A percentile compares a stretch with the other conserved stretches of the same genome.
These are phyloP conservation scores for Boletus vinaceobasis DNA, from an alignment of 768 basidiomycete species.

Conservation along the genomic window DNA sequence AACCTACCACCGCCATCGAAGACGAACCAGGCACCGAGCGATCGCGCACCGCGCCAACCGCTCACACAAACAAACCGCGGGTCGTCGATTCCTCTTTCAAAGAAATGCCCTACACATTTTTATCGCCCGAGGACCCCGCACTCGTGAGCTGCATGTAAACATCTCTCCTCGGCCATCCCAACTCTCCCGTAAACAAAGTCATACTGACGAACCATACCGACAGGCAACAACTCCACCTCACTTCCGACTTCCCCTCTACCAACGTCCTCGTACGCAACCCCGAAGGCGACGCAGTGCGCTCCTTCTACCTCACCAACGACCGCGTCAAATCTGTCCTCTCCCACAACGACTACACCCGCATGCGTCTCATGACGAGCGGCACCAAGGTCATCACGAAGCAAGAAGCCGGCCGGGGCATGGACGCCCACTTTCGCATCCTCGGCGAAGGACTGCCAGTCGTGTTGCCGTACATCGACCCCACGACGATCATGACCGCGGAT, in stretches of 20 bases:
- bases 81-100: constrained; percentile 53
- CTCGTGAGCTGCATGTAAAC: constrained; percentile 73
- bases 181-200: neutral
- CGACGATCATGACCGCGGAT: constrained; percentile 57
- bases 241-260: constrained; percentile 62
- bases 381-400: constrained; percentile 92
- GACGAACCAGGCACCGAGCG: neutral
- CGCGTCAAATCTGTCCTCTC: constrained; percentile 76
- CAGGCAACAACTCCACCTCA: constrained; percentile 73
- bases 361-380: constrained; percentile 89
- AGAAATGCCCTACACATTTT: constrained; percentile 89
- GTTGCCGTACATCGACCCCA: constrained; percentile 73
- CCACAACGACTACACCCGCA: constrained; percentile 77
- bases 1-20: constrained; percentile 1
- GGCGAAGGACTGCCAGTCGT: constrained; percentile 83
- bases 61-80: constrained; percentile 5
- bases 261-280: constrained; percentile 89
- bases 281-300: constrained; percentile 64
- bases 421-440: constrained; percentile 69
- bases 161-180: constrained; percentile 5
- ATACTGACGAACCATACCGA: neutral
- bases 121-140: constrained; percentile 66
- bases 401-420: constrained; percentile 61
- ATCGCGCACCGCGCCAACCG: neutral
- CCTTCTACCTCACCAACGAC: constrained; percentile 85